phyloP scores from a whole-genome alignment of 306 rosid species.

The Quercus ilex region DNA sequence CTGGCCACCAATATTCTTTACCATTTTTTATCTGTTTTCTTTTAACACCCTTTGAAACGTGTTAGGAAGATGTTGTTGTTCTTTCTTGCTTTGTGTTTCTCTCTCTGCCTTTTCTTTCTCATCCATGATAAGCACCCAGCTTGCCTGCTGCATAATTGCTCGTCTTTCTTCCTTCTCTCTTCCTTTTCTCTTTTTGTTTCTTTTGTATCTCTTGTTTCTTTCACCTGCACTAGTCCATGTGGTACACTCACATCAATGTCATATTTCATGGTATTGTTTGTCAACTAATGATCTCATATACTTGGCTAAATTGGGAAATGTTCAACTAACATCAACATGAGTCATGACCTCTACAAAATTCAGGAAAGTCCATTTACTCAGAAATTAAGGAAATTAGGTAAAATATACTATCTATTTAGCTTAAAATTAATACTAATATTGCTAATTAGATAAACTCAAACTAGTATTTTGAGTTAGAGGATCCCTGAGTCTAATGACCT shows the following conservation, averaged over 20 bases:
- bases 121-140: slow-evolving; percentile 91
- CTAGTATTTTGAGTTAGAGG: no score
- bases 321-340: neutral
- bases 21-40: slow-evolving; percentile 13
- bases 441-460: no score
- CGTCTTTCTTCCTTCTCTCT: slow-evolving; percentile 23
- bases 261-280: slow-evolving; percentile 4
- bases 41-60: slow-evolving; percentile 46
- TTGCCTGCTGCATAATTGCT: slow-evolving; percentile 28
- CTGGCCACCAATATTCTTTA: slow-evolving; percentile 11
- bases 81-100: slow-evolving; percentile 55
- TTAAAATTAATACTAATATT: no score
- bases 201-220: slow-evolving; percentile 46
- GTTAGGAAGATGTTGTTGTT: slow-evolving; percentile 39
- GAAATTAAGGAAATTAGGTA: neutral
- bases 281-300: neutral
- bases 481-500: no score
- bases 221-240: slow-evolving; percentile 48
- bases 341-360: neutral
- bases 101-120: slow-evolving; percentile 52
- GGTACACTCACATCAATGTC: slow-evolving; percentile 28
- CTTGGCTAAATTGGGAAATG: neutral
- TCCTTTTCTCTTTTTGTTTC: slow-evolving; percentile 31
- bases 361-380: neutral
- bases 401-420: neutral